Conservation (phyloP, 805 yeast genomes). For the Nakazawaea pomicola region DNA sequence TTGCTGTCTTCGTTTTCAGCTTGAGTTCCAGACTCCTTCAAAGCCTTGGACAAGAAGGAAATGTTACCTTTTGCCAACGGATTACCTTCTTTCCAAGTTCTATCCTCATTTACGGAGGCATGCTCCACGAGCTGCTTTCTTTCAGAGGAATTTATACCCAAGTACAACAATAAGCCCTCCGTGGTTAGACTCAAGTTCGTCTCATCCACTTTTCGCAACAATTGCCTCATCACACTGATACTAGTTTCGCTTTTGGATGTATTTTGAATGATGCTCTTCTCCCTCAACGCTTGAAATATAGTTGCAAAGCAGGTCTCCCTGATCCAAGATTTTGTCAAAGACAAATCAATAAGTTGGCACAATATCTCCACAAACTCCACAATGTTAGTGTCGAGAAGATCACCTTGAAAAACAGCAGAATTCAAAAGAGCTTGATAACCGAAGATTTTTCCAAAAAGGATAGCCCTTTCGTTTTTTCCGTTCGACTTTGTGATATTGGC, state of each 20-base stretch:
- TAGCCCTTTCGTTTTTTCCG: slow-evolving; percentile 80
- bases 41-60: slow-evolving; percentile 51
- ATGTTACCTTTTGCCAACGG: slow-evolving; percentile 73
- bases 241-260: slow-evolving; percentile 15
- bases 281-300: slow-evolving; percentile 47
- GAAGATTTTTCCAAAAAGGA: slow-evolving; percentile 77
- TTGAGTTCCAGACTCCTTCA: slow-evolving; percentile 48
- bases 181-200: slow-evolving; percentile 57
- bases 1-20: slow-evolving; percentile 28
- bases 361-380: slow-evolving; percentile 37
- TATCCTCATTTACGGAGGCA: slow-evolving; percentile 18
- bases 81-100: slow-evolving; percentile 63
- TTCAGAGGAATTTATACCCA: slow-evolving; percentile 38
- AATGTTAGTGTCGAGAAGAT: slow-evolving; percentile 17
- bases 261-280: slow-evolving; percentile 19
- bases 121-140: slow-evolving; percentile 16
- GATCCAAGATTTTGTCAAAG: slow-evolving; percentile 73
- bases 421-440: slow-evolving; percentile 75
- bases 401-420: slow-evolving; percentile 35
- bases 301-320: slow-evolving; percentile 78
- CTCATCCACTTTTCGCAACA: slow-evolving; percentile 41
- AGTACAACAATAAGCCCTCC: slow-evolving; percentile 75
- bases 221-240: slow-evolving; percentile 4
- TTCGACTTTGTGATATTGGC: slow-evolving; percentile 32
- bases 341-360: slow-evolving; percentile 47